Evolutionary conservation across 2,329 filamentous ascomycete species (phyloP), one percentile per base, ranked within the genome.

Genomic region (Colletotrichum navitas): DNA sequence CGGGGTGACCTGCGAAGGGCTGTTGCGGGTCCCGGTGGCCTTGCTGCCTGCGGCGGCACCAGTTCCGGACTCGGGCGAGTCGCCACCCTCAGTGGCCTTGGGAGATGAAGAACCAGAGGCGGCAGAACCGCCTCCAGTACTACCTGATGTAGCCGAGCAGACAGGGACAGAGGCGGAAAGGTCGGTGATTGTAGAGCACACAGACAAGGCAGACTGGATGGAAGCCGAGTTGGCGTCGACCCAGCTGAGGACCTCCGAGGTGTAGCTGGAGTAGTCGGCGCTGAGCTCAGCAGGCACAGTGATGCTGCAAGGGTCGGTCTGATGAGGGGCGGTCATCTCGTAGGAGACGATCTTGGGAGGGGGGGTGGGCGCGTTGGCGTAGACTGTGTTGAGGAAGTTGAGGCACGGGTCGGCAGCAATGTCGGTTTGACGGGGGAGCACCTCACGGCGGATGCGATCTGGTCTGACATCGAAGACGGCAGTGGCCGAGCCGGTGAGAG

Each of bases 401-500:
- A 73, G 32, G 60, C 78, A 80, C 34, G 70, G 39, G 45, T 70
- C 36, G 41, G 63, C 61, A 3, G 64, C 21, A 16, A 47, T 5
- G 18, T 52, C 29, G 51, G 78, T 77, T 66, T 79, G 76, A 65
- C 77, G 76, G 39, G 75, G 72, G 51, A 72, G 39, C 36, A 79
- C 36, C 12, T 74, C 71, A 67, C 75, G 63, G 24, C 71, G 66
- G 26, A 69, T n/a, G 62, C 64, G 70, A 49, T 73, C 65, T 49
- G 72, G 73, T 56, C 56, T 66, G 34, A 75, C 26, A 47, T 69
- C 59, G 21, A 56, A 54, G 52, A 72, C 56, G 65, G 71, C 76
- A n/a, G 74, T 68, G 68, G 70, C 76, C 8, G 77, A 71, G 32
- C 74, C 71, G 43, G 73, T 75, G 55, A 77, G 66, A 69, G 74